Base-by-base conservation (phyloP, 805 yeast species). In the Torulaspora franciscae region DNA sequence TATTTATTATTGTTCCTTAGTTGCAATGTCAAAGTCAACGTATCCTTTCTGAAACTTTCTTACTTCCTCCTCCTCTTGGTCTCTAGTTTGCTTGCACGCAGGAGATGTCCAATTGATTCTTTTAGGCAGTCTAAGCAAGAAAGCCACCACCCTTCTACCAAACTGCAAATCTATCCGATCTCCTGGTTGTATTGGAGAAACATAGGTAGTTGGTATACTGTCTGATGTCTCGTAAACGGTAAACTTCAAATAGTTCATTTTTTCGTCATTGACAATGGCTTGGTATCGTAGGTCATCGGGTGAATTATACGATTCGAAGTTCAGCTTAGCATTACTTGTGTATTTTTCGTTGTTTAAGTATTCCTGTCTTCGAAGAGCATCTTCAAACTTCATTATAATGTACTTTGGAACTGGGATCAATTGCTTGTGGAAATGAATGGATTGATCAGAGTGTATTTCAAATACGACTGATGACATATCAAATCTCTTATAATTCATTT, bases 381-480 rank as follows among this genome's bases (percentile, higher is more conserved):
- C 57, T 19, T 67, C 69, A 50, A 86, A 81, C 22, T 69, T 68
- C 9, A 62, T 57, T 1, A 70, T 48, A 25, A 72, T 57, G 37
- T 66, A 65, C 35, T 68, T 65, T 0, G 82, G 76, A 5, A 90
- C 69, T 0, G 96, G 95, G 4, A 88, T 59, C n/a, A 80, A 72
- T 59, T 89, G 96, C 14, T 77, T 71, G 61, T 86, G 93, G 46
- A 75, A 77, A 63, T 89, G 97, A 8, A 89, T 78, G 15, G 85
- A 80, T 7, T 75, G 67, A 0, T 66, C 61, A 32, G 85, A 71
- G 46, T 81, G 79, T 39, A 88, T 79, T 52, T 87, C 95, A 68
- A 80, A 90, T 25, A 78, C 76, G 0, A 85, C 77, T 1, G 82
- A 71, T 2, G 73, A 73, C 54, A 72, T 72, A 10, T 71, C 74